Conservation (phyloP, 1,139 yeast species). For the Martiniozyma asiatica region DNA sequence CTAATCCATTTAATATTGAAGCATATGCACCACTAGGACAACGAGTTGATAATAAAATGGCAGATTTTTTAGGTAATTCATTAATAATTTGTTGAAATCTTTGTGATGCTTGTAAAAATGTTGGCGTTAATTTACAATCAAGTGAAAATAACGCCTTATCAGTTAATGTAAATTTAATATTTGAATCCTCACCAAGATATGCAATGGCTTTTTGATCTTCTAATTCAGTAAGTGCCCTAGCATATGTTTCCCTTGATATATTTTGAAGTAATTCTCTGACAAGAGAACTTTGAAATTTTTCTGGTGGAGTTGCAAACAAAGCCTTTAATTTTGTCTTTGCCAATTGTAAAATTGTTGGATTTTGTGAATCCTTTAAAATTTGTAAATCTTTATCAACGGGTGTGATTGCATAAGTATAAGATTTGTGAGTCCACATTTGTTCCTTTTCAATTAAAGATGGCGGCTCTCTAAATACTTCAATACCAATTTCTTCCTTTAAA, state of each 20-base stretch:
- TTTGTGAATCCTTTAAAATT: constrained; percentile 13
- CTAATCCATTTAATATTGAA: constrained; percentile 35
- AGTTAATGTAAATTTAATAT: constrained; percentile 42
- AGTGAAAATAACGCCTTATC: constrained; percentile 39
- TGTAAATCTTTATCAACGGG: constrained; percentile 8
- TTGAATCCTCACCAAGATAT: constrained; percentile 34
- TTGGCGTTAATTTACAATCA: constrained; percentile 28
- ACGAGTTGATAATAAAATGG: constrained; percentile 45
- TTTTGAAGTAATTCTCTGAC: constrained; percentile 33
- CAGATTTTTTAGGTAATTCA: constrained; percentile 33
- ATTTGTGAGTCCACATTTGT: constrained; percentile 26
- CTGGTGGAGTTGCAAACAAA: constrained; percentile 45
- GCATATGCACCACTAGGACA: constrained; percentile 50
- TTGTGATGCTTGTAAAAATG: constrained; percentile 35
- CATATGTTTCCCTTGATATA: constrained; percentile 33
- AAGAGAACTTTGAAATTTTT: constrained; percentile 31
- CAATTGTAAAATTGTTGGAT: constrained; percentile 21
- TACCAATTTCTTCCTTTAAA: constrained; percentile 21
- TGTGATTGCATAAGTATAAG: constrained; percentile 27
- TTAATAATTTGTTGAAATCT: constrained; percentile 30
- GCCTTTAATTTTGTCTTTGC: constrained; percentile 39
- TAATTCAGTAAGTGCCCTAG: constrained; percentile 40
- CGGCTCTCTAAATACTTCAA: constrained; percentile 28
- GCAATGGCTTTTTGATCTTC: constrained; percentile 43
- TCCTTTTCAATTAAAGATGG: constrained; percentile 48